These are phyloP conservation scores for Hippophae tibetana DNA, from an alignment of 306 rosid species.

Conservation along the genomic window DNA sequence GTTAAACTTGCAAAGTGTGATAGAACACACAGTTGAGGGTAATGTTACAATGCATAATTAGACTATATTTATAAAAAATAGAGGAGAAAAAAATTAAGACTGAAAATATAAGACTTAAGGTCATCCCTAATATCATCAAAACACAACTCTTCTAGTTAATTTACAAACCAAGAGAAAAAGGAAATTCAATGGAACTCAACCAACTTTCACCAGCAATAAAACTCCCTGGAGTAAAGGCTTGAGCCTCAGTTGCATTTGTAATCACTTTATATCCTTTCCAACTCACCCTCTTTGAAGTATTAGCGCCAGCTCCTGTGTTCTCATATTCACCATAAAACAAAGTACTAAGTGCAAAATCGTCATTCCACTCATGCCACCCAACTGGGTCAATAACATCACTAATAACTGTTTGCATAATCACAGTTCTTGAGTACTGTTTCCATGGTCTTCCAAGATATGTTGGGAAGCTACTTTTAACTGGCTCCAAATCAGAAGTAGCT, in stretches of 20 bases:
- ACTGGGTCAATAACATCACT: constrained; percentile 52
- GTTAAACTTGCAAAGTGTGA: too few relatives aligned
- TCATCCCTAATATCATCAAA: too few relatives aligned
- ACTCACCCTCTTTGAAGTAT: constrained; percentile 43
- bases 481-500: constrained; percentile 50
- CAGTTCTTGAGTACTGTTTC: constrained; percentile 83
- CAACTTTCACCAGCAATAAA: constrained; percentile 64
- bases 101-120: too few relatives aligned
- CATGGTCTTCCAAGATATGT: constrained; percentile 82
- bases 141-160: neutral
- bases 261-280: constrained; percentile 74
- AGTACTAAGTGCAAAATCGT: constrained; percentile 62
- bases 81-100: too few relatives aligned
- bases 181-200: constrained; percentile 62
- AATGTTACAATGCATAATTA: too few relatives aligned
- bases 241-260: constrained; percentile 52
- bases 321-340: constrained; percentile 57
- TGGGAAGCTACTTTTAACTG: constrained; percentile 34
- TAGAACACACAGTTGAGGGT: too few relatives aligned
- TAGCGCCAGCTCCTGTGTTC: constrained; percentile 69
- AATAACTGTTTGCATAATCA: constrained; percentile 47
- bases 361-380: constrained; percentile 78
- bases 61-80: too few relatives aligned
- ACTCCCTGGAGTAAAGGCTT: constrained; percentile 35
- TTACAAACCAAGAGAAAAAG: constrained; percentile 61